Evolutionary conservation across 192 early-diverging fungal genomes (phyloP), one percentile per base, ranked within the genome.

Genomic region (Linnemannia schmuckeri): DNA sequence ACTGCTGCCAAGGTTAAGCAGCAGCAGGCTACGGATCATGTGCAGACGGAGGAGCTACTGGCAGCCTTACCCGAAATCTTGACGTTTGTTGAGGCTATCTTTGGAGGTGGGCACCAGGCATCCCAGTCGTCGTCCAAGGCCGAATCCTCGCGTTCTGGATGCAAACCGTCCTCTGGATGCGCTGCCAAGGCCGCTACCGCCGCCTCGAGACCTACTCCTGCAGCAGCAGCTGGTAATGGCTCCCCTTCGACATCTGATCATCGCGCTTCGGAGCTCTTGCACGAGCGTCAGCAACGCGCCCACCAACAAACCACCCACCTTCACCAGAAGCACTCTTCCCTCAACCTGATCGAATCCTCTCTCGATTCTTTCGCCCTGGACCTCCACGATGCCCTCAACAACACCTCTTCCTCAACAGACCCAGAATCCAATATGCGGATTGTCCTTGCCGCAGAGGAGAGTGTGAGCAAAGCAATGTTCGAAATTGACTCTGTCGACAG

Each of bases 271-370:
- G 79, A 86, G 6, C 66, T 86, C 46, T 70, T 86, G 8, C 75
- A 38, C 1, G 55, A 68, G 13, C 84, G 78, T 18, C 75, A 77
- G 33, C 44, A 75, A 27, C 78, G 71, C 6, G 30, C 40, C 3
- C 46, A 81, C 13, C 69, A 80, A 37, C 63, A 70, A 57, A 24
- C 46, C 10, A 33, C 24, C 35, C 9, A 44, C 2, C 79, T 86
- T 22, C 74, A 81, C 13, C 78, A 77, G 47, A 86, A 81, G 79
- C 84, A 77, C 74, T 86, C 75, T 4, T 70, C 76, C 30, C 75
- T 86, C 41, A 86, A 86, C 49, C 49, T 81, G 55, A 86, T 86
- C 63, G 84, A 86, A 15, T 86, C 84, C 27, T 44, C 79, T 8
- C 38, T 86, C 6, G 79, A 86, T 47, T 71, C 70, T 4, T 71